Percentiles rank a stretch among this genome's conserved stretches.
Evolutionary conservation across 2,329 filamentous ascomycete species (phyloP).

Genomic region (Curvularia spicifera): DNA sequence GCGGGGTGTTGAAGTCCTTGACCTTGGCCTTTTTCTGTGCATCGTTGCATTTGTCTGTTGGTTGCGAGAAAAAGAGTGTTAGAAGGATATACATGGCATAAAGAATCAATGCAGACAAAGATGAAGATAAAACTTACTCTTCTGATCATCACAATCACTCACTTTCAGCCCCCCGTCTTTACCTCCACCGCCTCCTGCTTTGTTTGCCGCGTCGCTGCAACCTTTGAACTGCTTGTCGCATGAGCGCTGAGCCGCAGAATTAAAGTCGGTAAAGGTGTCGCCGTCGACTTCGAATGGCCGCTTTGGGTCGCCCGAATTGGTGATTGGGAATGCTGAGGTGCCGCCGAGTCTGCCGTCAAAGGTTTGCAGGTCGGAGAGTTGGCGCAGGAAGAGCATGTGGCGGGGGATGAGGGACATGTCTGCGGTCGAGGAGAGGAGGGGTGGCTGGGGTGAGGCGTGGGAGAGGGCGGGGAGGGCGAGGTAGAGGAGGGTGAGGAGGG

Average conservation of each 20-base stretch:
- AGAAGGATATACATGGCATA: background rate
- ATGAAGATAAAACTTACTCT: slow-evolving; percentile 21
- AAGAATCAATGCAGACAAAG: background rate
- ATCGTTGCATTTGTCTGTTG: slow-evolving; percentile 35
- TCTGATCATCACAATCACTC: slow-evolving; percentile 31
- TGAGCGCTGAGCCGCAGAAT: slow-evolving; percentile 63
- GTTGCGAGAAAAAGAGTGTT: no score
- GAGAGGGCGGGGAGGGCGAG: slow-evolving; percentile 32
- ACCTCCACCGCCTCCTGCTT: slow-evolving; percentile 2
- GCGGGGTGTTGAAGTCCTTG: slow-evolving; percentile 34
- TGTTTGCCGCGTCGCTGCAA: slow-evolving; percentile 56
- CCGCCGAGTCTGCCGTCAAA: slow-evolving; percentile 59
- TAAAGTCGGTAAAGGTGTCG: slow-evolving; percentile 60
- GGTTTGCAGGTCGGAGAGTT: slow-evolving; percentile 42
- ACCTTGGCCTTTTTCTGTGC: slow-evolving; percentile 38
- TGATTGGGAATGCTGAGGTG: slow-evolving; percentile 58
- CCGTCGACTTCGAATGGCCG: slow-evolving; percentile 43
- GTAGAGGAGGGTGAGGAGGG: slow-evolving; percentile 32
- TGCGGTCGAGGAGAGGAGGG: slow-evolving; percentile 27
- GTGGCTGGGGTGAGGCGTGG: slow-evolving; percentile 32
- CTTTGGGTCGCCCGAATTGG: slow-evolving; percentile 59
- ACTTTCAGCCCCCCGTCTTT: slow-evolving; percentile 25
- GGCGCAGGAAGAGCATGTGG: slow-evolving; percentile 45
- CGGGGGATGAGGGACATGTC: slow-evolving; percentile 39
- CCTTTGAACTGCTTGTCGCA: slow-evolving; percentile 69